phyloP scores from a whole-genome alignment of 2,329 filamentous ascomycete species.

The Aureobasidium sp. region DNA sequence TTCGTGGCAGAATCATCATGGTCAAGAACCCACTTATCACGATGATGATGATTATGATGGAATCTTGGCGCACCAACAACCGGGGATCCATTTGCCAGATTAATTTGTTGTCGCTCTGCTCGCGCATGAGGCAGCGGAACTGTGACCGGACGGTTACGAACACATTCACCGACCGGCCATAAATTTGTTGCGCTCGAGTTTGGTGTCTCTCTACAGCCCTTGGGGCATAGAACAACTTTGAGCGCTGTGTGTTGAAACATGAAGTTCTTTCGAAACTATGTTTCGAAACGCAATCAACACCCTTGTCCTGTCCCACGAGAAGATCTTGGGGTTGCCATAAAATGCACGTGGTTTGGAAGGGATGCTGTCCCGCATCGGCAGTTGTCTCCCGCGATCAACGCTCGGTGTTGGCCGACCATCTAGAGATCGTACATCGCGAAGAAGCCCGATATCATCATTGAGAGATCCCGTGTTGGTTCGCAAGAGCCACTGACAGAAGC shows the following conservation, averaged over 20 bases:
- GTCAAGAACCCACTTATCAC: background rate
- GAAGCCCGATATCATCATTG: background rate
- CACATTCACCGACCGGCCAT: background rate
- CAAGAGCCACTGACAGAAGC: background rate
- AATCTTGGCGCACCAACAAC: background rate
- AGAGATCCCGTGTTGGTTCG: background rate
- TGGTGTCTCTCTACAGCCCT: background rate
- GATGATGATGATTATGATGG: too few relatives aligned
- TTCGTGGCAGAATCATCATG: background rate
- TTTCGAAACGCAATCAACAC: background rate
- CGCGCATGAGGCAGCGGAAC: background rate
- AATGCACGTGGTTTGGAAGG: background rate
- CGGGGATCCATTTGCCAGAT: background rate
- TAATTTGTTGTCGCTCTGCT: background rate
- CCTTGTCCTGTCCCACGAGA: background rate
- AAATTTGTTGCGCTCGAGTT: background rate
- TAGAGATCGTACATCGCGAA: background rate
- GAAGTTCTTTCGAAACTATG: background rate
- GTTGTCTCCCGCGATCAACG: background rate
- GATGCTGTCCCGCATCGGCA: background rate
- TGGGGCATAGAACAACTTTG: background rate
- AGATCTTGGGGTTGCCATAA: background rate
- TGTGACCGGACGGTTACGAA: background rate
- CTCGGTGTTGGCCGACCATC: background rate
- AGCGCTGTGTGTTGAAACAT: background rate